phyloP scores from a whole-genome alignment of 1,139 yeast species.

The Nematodospora anomalae region DNA sequence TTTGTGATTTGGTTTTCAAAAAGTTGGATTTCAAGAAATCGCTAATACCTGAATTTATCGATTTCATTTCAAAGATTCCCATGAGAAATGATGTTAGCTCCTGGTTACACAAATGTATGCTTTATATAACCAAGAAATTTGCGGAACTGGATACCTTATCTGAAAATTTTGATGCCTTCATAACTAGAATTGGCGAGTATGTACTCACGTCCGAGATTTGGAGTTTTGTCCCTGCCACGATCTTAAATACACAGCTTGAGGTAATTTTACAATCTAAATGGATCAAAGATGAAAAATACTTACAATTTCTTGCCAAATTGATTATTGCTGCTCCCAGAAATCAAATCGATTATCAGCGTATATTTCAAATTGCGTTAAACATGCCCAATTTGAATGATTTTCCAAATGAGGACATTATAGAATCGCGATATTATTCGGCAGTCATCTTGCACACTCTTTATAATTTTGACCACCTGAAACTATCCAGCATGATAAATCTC shows the following conservation, averaged over 20 bases:
- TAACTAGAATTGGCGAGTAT: slow-evolving; percentile 21
- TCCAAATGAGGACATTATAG: slow-evolving; percentile 22
- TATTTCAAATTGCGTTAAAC: slow-evolving; percentile 65
- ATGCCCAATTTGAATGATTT: slow-evolving; percentile 40
- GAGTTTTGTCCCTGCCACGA: slow-evolving; percentile 44
- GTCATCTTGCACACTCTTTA: slow-evolving; percentile 47
- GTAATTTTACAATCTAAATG: slow-evolving; percentile 53
- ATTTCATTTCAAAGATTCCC: slow-evolving; percentile 16
- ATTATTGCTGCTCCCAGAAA: slow-evolving; percentile 36
- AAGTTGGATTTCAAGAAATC: slow-evolving; percentile 22
- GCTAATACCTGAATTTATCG: slow-evolving; percentile 26
- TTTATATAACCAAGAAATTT: slow-evolving; percentile 62
- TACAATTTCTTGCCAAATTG: slow-evolving; percentile 43
- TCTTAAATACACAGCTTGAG: slow-evolving; percentile 69
- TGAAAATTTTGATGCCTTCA: slow-evolving; percentile 29
- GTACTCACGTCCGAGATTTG: slow-evolving; percentile 30
- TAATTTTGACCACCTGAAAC: slow-evolving; percentile 43
- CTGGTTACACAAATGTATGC: slow-evolving; percentile 53
- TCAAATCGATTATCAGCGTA: slow-evolving; percentile 48
- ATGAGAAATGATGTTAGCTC: slow-evolving; percentile 3
- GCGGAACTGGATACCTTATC: slow-evolving; percentile 50
- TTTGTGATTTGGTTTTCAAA: slow-evolving; percentile 4
- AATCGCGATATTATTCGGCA: slow-evolving; percentile 42
- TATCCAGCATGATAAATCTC: slow-evolving; percentile 36
- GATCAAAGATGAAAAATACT: slow-evolving; percentile 33